phyloP scores from a whole-genome alignment of 768 basidiomycete genomes.

The Tylopilus cervinicoccineus region DNA sequence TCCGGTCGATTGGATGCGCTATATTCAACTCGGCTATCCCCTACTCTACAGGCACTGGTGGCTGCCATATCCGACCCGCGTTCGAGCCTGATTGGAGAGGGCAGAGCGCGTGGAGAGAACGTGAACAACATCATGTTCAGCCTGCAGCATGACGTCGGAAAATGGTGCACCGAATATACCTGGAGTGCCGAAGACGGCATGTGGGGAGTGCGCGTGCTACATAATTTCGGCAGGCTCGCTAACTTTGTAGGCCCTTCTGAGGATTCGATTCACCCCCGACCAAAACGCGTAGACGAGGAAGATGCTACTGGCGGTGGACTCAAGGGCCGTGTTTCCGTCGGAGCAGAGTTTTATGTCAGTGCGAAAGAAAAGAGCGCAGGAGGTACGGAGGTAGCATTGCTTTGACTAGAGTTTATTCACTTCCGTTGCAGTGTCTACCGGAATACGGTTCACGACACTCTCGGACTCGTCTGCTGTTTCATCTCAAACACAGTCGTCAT shows the following conservation, averaged over 20 bases:
- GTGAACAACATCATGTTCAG: slow-evolving; percentile 75
- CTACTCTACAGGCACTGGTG: slow-evolving; percentile 77
- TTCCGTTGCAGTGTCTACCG: slow-evolving; percentile 70
- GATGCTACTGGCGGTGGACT: slow-evolving; percentile 90
- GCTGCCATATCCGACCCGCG: slow-evolving; percentile 83
- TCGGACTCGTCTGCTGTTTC: slow-evolving; percentile 74
- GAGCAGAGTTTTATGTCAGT: slow-evolving; percentile 92
- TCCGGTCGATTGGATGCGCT: slow-evolving; percentile 85
- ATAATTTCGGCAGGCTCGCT: slow-evolving; percentile 83
- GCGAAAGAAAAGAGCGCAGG: slow-evolving; percentile 91
- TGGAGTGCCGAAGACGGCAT: slow-evolving; percentile 94
- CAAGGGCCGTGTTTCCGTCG: slow-evolving; percentile 85
- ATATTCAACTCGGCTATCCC: slow-evolving; percentile 75
- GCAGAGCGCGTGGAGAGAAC: slow-evolving; percentile 40
- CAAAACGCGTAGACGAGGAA: slow-evolving; percentile 91
- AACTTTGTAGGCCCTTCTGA: slow-evolving; percentile 35
- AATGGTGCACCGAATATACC: slow-evolving; percentile 91
- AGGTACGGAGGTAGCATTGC: slow-evolving; percentile 40
- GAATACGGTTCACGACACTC: slow-evolving; percentile 89
- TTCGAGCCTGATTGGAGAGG: slow-evolving; percentile 41
- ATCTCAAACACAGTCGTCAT: slow-evolving; percentile 46
- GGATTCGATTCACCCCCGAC: slow-evolving; percentile 30
- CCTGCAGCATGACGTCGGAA: slow-evolving; percentile 88
- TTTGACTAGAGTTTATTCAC: slow-evolving; percentile 2
- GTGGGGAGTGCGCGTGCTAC: slow-evolving; percentile 84